Base-by-base conservation (phyloP, 306 rosid species). In the Quercus ilex region DNA sequence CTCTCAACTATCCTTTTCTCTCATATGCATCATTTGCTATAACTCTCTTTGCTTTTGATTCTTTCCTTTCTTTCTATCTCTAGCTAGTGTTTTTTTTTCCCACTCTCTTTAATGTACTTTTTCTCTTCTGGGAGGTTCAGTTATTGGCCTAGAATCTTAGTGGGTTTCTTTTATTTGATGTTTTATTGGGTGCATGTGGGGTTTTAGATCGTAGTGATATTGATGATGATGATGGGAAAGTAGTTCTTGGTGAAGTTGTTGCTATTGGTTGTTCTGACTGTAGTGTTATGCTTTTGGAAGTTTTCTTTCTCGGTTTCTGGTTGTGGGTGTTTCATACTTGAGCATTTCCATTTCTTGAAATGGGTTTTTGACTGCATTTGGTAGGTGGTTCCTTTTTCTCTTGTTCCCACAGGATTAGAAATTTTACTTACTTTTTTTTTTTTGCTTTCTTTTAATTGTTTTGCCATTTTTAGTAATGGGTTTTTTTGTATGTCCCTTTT, bases 1-100 rank as follows among this genome's bases (percentile, higher is more conserved):
- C 83, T 78, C 83, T 78, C 56, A 83, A 43, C 72, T 60, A 18
- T 46, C 71, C 73, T 81, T 80, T 76, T 18, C 43, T 41, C 13
- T 79, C 10, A 38, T 38, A 38, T 86, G 71, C 80, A 63, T 83
- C 77, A 71, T 35, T 33, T 64, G 71, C 35, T 43, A 49, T 38
- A 10, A 11, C 53, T 49, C 53, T 33, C 21, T 30, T 56, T 74
- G 74, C 41, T 4, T 58, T 55, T 70, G 7, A 25, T 31, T 77
- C 74, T 20, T 20, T 75, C 57, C 70, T 67, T 75, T 68, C 43
- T 12, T n/a, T n/a, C 18, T 41, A 25, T 72, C 75, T 1, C 5
- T 23, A 55, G 51, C 15, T 49, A 1, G 19, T 8, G 14, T 26
- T 25, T 41, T 25, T 53, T 3, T 9, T 60, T 71, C 23, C 18